Evolutionary conservation across 1,284 basidiomycete genomes (phyloP), one percentile per base, ranked within the genome.

Genomic region (Cryptococcus sp.): DNA sequence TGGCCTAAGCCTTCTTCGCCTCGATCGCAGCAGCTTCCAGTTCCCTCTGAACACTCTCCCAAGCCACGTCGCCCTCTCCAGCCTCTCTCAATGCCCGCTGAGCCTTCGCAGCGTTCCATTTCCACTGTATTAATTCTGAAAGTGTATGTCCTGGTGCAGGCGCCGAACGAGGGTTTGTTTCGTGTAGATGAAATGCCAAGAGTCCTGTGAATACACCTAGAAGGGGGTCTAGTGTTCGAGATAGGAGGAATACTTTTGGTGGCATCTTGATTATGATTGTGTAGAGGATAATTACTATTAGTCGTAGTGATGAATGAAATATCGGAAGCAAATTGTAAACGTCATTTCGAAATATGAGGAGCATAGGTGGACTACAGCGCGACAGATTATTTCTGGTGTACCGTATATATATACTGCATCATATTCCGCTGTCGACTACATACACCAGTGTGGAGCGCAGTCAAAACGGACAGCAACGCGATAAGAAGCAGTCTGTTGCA

Each of bases 151-250:
- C 83, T n/a, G 79, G 76, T 1, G 82, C 77, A 14, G 85, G 80
- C 10, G 82, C 84, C 2, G 85, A 87, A 46, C 89, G 83, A 4
- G 90, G 90, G 71, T 92, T 85, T 37, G 80, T 86, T 72, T 92
- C 89, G 74, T 87, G 82, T 21, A 93, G 81, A 69, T 88, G 84
- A 72, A 85, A 92, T 1, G 90, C 90, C 41, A 91, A 76, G 41
- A 85, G 72, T 18, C 90, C 74, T 1, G 89, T 91, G 70, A 90
- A 88, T 42, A 89, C 74, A 13, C 87, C 89, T 18, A 92, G 76
- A 23, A 88, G 55, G 16, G 86, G 86, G 72, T 90, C 88, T 21
- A 89, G 64, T 9, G 70, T 70, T 19, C 71, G 62, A 5, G 69
- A 71, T 41, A 76, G 69, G 47, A 76, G 69, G 57, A 73, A 74